A percentile compares a stretch with the other conserved stretches of the same genome.
Evolutionary conservation across 345 rosid species (phyloP).

Genomic region (Eucalyptus curtisii): DNA sequence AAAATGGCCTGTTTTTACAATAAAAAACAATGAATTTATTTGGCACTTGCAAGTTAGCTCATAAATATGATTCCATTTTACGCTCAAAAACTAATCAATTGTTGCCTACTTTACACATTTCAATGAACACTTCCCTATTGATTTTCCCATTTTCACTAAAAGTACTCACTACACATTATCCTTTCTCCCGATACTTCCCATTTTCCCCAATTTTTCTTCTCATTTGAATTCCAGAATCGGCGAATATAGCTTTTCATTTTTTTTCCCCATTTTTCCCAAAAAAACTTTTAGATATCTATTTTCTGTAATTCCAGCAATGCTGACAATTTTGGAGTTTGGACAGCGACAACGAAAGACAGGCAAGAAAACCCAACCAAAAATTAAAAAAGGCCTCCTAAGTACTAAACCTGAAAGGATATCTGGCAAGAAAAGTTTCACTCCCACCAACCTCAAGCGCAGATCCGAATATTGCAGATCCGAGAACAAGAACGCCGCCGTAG

Average conservation of each 20-base stretch:
- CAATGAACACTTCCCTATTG: neutral
- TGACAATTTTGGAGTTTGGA: neutral
- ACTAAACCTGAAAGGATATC: neutral
- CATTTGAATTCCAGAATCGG: neutral
- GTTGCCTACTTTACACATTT: neutral
- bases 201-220: neutral
- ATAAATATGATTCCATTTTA: neutral
- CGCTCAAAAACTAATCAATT: neutral
- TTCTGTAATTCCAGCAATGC: neutral
- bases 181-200: neutral
- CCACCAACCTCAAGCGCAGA: neutral
- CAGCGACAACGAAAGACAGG: neutral
- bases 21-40: rapidly evolving
- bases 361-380: neutral
- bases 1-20: neutral
- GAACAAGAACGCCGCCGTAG: neutral
- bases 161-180: neutral
- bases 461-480: neutral
- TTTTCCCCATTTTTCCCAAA: neutral
- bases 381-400: neutral
- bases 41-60: neutral
- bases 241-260: neutral
- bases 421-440: neutral
- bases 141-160: neutral
- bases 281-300: neutral